These are phyloP conservation scores for Citrullus amarus DNA, from an alignment of 306 rosid genomes.

Conservation along the genomic window DNA sequence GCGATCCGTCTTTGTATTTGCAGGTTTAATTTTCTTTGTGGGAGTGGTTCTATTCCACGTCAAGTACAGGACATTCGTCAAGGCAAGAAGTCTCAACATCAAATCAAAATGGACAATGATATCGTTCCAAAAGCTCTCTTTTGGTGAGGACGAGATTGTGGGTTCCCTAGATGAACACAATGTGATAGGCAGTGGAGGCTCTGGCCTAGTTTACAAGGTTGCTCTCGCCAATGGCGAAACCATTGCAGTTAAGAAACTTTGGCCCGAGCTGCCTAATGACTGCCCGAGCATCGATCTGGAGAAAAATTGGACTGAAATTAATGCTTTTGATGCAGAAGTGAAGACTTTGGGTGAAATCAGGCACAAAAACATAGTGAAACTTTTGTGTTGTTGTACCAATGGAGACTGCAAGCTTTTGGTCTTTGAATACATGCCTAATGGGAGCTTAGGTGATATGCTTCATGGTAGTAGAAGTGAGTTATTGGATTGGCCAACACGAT, in stretches of 20 bases:
- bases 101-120: constrained; percentile 70
- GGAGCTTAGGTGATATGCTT: constrained; percentile 83
- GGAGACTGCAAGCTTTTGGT: constrained; percentile 80
- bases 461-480: constrained; percentile 68
- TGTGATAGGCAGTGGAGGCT: constrained; percentile 73
- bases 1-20: constrained; percentile 42
- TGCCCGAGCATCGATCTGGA: constrained; percentile 39
- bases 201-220: constrained; percentile 89
- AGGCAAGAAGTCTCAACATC: constrained; percentile 36
- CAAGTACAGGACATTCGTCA: constrained; percentile 47
- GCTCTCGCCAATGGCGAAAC: constrained; percentile 51
- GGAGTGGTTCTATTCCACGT: constrained; percentile 68
- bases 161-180: constrained; percentile 81
- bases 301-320: constrained; percentile 35
- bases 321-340: constrained; percentile 79
- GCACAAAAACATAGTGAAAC: constrained; percentile 92
- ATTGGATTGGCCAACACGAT: constrained; percentile 88
- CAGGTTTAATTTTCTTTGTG: constrained; percentile 37
- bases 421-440: constrained; percentile 93
- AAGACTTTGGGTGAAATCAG: constrained; percentile 77
- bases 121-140: constrained; percentile 93
- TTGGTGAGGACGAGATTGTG: constrained; percentile 74
- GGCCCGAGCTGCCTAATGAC: constrained; percentile 35
- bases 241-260: constrained; percentile 79
- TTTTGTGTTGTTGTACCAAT: constrained; percentile 87